Conservation (phyloP, 345 rosid species). For the Sisymbrium irio region DNA sequence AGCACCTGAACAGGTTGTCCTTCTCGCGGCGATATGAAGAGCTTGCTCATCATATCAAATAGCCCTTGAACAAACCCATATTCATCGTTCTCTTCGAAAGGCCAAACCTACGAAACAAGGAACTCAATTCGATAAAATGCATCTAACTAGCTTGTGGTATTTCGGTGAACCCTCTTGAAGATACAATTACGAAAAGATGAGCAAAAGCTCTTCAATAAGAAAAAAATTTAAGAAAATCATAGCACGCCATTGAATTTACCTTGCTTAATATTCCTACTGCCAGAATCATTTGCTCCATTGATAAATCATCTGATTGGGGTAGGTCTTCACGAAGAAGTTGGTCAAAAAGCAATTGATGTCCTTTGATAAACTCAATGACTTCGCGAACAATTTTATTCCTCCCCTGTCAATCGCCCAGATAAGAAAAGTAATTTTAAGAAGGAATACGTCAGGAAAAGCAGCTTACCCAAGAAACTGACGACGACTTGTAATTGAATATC, state of each 20-base stretch:
- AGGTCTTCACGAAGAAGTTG: constrained; percentile 77
- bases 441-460: no score
- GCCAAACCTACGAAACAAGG: constrained; percentile 73
- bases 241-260: constrained; percentile 40
- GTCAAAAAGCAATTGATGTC: constrained; percentile 73
- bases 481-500: background rate
- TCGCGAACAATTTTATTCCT: constrained; percentile 88
- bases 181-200: constrained; percentile 4
- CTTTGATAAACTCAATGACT: constrained; percentile 74
- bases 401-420: constrained; percentile 46
- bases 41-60: constrained; percentile 64
- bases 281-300: constrained; percentile 85
- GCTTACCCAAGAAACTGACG: background rate
- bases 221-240: background rate
- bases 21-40: constrained; percentile 49
- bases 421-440: background rate
- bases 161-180: constrained; percentile 4
- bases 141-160: constrained; percentile 10
- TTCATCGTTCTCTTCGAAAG: constrained; percentile 80
- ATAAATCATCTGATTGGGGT: constrained; percentile 62
- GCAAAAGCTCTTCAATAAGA: background rate
- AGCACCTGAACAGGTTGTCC: constrained; percentile 48
- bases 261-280: constrained; percentile 89
- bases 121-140: background rate
- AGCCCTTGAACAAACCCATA: constrained; percentile 90